Evolutionary conservation across 2,329 filamentous ascomycete species (phyloP), one percentile per base, ranked within the genome.

Genomic region (Ophiostoma quercus): DNA sequence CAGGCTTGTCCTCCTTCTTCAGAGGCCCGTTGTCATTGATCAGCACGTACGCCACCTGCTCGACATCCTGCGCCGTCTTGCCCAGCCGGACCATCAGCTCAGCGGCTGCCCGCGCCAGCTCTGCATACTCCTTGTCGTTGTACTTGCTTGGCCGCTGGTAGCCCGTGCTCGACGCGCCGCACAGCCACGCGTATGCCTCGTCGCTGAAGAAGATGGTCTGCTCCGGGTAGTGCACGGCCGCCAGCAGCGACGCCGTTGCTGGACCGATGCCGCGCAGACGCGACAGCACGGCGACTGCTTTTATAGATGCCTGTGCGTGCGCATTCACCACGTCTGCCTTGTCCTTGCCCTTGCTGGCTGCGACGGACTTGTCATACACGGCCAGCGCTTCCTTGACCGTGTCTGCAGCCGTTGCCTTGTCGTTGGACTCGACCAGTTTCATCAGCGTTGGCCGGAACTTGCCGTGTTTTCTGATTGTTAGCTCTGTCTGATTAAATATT

Each of bases 191-290:
- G 76, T 88, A 94, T 3, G 89, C 83, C 78, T 95, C 92, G 75
- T 96, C 92, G 2, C 88, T 90, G 79, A 94, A 94, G 82, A 94
- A 94, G 1, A 91, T 84, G 67, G 88, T 82, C 14, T 79, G 78
- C 0, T 81, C 77, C 0, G 88, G 84, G 71, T 88, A 84, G 73
- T 88, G 84, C 4, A 90, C 85, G 4, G 88, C 85, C 2, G 95
- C 83, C 0, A 94, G 79, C 41, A 95, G 84, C 1, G 90, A 92
- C 0, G 90, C 91, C 0, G 91, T 94, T 8, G 92, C 92, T 1
- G 92, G 91, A 0, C 92, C 92, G 72, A 96, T 87, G 43, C 92
- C 92, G 73, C 83, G 88, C n/a, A 95, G 80, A 69, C 82, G 82
- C 1, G 82, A 83, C 12, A 94, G 80, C 1, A 79, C 78, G 2